Conservation (phyloP, 495 filamentous ascomycete species). For the Hypoxylon trugodes region DNA sequence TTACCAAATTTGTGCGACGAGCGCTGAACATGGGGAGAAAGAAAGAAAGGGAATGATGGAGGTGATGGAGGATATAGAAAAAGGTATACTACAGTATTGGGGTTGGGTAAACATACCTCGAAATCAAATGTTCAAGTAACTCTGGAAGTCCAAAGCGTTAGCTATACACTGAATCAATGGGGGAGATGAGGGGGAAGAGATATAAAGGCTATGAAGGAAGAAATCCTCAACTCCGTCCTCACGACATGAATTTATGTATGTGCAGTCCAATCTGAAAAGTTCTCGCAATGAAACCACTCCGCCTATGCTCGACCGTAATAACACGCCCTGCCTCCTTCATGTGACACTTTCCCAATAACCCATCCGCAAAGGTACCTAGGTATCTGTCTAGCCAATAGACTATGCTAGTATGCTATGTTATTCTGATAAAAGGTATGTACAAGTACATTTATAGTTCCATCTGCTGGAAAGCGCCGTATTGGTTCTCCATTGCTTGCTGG, state of each 20-base stretch:
- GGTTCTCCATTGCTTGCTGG: slow-evolving; percentile 63
- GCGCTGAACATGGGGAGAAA: neutral
- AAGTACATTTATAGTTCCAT: slow-evolving; percentile 42
- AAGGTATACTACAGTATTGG: neutral
- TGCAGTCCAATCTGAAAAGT: slow-evolving; percentile 31
- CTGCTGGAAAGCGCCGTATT: slow-evolving; percentile 63
- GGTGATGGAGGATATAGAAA: neutral
- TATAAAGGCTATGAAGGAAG: slow-evolving; percentile 36
- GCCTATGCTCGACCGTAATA: neutral
- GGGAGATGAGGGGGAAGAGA: slow-evolving; percentile 16
- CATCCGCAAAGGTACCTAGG: neutral
- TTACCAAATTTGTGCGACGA: neutral
- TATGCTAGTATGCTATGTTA: slow-evolving; percentile 15
- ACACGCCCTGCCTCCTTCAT: neutral
- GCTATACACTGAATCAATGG: slow-evolving; percentile 24
- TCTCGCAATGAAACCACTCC: neutral
- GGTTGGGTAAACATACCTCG: slow-evolving; percentile 30
- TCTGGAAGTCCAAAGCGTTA: slow-evolving; percentile 34
- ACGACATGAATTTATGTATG: slow-evolving; percentile 37
- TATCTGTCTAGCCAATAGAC: slow-evolving; percentile 22
- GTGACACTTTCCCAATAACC: neutral
- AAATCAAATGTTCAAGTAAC: slow-evolving; percentile 4
- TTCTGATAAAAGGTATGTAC: slow-evolving; percentile 36
- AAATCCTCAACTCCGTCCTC: slow-evolving; percentile 35
- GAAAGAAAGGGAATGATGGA: neutral